Base-by-base conservation (phyloP, 139 green algal genomes). In the Coelastrella sp. region DNA sequence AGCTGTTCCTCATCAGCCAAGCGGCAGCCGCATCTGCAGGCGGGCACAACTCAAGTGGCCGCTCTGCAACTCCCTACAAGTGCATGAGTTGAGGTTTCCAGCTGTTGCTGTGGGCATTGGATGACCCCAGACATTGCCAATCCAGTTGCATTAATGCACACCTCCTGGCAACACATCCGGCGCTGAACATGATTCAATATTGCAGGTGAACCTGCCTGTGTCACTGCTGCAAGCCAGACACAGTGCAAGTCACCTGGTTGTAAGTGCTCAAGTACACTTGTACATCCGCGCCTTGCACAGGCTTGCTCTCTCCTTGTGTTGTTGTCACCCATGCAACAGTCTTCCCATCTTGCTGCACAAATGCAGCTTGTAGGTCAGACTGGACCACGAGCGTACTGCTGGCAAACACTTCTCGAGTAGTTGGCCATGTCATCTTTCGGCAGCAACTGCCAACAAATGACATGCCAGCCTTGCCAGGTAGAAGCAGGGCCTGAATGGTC, bases 361-460 rank as follows among this genome's bases (percentile, higher is more conserved):
- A 85, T 10, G 86, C 86, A 17, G 86, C 86, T 35, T 90, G 86
- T 12, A 90, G 75, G 74, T 85, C 22, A 27, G 57, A 78, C 25
- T 78, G 74, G 24, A 73, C 19, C 8, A 90, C 86, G 1, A 90
- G 59, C 17, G 27, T 7, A 24, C 49, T 84, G 75, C 75, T 83
- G 86, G 74, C 27, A 17, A 85, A 59, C 25, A 85, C 84, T 19
- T 80, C 5, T 19, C 84, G 84, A 4, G 61, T 27, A 6, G 84
- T 60, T 8, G 84, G 84, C 35, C 49, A 88, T 7, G 8, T 72
- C 20, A 88, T 27, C 15, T 73, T 8, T 6, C 74, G 59, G 73
- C 85, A 90, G 85, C 85, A 90, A 73, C 49, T 84, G 73, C 49
- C 59, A 61, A 90, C 59, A 57, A 90, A 57, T 0, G 73, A 84